Evolutionary conservation across 2,329 filamentous ascomycete species (phyloP), one percentile per base, ranked within the genome.

Genomic region (Ophiocordyceps sinensis): DNA sequence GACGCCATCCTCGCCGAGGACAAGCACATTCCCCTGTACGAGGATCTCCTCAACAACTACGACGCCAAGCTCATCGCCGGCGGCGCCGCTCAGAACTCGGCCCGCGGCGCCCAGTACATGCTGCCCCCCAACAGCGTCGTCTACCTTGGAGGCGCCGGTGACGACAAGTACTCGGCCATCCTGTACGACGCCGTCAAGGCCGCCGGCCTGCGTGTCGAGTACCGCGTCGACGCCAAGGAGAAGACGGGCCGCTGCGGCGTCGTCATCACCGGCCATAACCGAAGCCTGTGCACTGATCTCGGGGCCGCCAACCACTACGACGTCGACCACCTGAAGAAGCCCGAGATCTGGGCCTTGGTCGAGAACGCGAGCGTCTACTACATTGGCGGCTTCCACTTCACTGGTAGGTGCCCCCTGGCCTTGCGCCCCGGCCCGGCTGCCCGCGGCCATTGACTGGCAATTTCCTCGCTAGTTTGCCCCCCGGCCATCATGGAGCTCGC

Each of bases 281-380:
- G 91, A 56, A 87, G 80, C 61, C 81, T 98, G 72, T 85, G 82
- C 72, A 98, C 91, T 47, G 87, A 96, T 58, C 82, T 98, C 43
- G 91, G 82, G 47, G 91, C 91, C 47, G 91, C 91, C 53, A 98
- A 98, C 71, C 83, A 87, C 71, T 98, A 98, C 71, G 89, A 89
- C 66, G 62, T 95, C 40, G 86, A 91, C 48, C 91, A 98, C 64
- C 68, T 98, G 62, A 86, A 94, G 77, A 77, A 79, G 61, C 82
- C 85, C 41, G 78, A 89, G 65, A 82, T 96, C 65, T 98, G 91
- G 91, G 74, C 77, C 51, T 73, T 95, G 40, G 91, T 91, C 45
- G 78, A 96, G 76, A 79, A 82, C 53, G 88, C 89, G 43, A 76
- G 88, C 58, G 73, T 83, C 54, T 95, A 81, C 73, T 98, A 94